Evolutionary conservation across 225 moss, liverwort and hornwort genomes (phyloP).

Genomic region (Polytrichum formosum): DNA sequence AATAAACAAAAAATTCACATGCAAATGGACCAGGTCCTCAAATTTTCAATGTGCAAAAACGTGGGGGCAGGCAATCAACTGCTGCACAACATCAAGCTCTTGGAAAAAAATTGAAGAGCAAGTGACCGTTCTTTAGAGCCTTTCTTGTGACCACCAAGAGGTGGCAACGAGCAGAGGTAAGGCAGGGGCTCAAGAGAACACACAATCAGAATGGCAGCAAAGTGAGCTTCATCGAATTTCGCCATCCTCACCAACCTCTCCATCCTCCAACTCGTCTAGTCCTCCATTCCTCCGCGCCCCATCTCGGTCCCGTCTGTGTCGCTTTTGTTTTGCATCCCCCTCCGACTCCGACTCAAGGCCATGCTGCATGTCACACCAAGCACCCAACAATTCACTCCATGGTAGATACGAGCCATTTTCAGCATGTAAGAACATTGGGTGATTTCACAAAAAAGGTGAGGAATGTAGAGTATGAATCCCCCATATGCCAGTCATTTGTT

Average conservation of each 20-base stretch:
- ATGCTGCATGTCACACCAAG: constrained; percentile 65
- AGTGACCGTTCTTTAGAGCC: constrained; percentile 60
- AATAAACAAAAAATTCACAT: constrained; percentile 28
- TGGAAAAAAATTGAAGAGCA: constrained; percentile 28
- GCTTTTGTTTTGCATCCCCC: constrained; percentile 85
- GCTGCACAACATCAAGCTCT: constrained; percentile 34
- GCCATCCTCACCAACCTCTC: constrained; percentile 99
- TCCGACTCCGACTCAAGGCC: constrained; percentile 92
- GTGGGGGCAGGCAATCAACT: constrained; percentile 24
- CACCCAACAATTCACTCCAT: not conserved
- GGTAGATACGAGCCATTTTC: no score
- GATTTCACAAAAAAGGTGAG: no score
- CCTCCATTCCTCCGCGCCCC: constrained; percentile 95
- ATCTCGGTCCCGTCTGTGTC: constrained; percentile 94
- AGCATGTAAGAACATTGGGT: no score
- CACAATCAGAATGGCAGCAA: constrained; percentile 60
- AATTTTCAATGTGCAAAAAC: constrained; percentile 14
- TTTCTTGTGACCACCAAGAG: constrained; percentile 66
- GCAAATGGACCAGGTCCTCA: constrained; percentile 28
- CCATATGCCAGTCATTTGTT: no score
- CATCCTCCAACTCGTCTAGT: constrained; percentile 99
- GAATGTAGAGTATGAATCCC: no score
- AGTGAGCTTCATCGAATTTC: constrained; percentile 92
- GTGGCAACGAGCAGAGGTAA: constrained; percentile 73
- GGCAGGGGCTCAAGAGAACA: constrained; percentile 82